phyloP scores from a whole-genome alignment of 768 basidiomycete species.

The Coprinopsis marcescibilis region DNA sequence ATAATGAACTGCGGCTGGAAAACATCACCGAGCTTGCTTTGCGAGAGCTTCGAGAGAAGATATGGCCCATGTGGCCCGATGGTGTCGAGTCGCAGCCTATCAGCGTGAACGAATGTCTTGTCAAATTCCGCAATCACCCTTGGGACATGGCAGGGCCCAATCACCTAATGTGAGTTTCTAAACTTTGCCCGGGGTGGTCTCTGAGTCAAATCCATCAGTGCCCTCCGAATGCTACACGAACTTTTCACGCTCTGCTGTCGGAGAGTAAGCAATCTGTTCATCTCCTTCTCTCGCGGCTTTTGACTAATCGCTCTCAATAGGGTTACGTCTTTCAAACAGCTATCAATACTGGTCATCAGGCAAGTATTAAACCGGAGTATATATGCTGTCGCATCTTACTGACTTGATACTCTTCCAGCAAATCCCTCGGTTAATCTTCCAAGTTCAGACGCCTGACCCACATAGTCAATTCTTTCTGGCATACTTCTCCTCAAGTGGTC shows the following conservation, averaged over 20 bases:
- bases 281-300: constrained; percentile 1
- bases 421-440: constrained; percentile 67
- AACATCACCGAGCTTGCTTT: constrained; percentile 44
- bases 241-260: constrained; percentile 57
- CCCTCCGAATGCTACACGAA: constrained; percentile 53
- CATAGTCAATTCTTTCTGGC: constrained; percentile 59
- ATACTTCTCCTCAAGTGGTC: constrained; percentile 56
- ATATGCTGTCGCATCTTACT: not conserved
- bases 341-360: constrained; percentile 51
- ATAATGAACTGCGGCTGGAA: constrained; percentile 59
- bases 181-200: constrained; percentile 10
- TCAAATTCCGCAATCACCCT: constrained; percentile 61
- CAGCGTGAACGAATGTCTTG: constrained; percentile 45
- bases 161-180: constrained; percentile 39
- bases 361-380: constrained; percentile 16
- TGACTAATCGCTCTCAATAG: constrained; percentile 28
- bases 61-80: constrained; percentile 64
- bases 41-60: constrained; percentile 49
- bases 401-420: constrained; percentile 22
- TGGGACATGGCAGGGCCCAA: constrained; percentile 60
- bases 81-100: constrained; percentile 47
- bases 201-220: constrained; percentile 27
- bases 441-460: constrained; percentile 41
- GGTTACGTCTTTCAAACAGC: constrained; percentile 67
- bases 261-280: constrained; percentile 37